These are phyloP conservation scores for Penicillium fuscoglaucum DNA, from an alignment of 2,329 filamentous ascomycete genomes.

Conservation along the genomic window DNA sequence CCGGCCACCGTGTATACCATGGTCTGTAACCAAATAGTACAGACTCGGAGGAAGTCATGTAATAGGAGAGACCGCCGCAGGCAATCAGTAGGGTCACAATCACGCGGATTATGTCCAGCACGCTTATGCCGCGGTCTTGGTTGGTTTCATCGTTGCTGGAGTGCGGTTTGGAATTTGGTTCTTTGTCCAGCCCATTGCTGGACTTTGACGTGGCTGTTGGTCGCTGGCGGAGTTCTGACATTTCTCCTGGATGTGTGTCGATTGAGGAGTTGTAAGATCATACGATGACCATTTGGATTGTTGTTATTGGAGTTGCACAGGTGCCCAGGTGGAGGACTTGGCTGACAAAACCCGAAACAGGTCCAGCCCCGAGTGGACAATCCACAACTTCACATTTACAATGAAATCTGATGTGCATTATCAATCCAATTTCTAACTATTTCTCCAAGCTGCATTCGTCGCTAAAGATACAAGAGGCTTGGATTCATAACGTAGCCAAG, in stretches of 20 bases:
- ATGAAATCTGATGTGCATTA: neutral
- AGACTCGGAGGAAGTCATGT: constrained; percentile 69
- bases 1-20: constrained; percentile 60
- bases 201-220: constrained; percentile 20
- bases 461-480: constrained; percentile 4
- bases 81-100: constrained; percentile 66
- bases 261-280: constrained; percentile 1
- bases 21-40: constrained; percentile 68
- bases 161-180: constrained; percentile 8
- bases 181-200: constrained; percentile 10
- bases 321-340: constrained; percentile 1
- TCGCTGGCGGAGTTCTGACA: constrained; percentile 37
- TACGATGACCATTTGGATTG: neutral
- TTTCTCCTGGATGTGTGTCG: constrained; percentile 5
- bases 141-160: constrained; percentile 23
- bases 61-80: constrained; percentile 71
- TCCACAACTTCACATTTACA: neutral
- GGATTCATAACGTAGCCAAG: neutral
- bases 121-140: constrained; percentile 37
- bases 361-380: neutral
- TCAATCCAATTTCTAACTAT: neutral
- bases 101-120: constrained; percentile 68
- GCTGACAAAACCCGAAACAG: constrained; percentile 4
- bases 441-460: neutral
- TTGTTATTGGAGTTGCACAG: constrained; percentile 2